Evolutionary conservation across 306 rosid genomes (phyloP).

Genomic region (Senna siamea): DNA sequence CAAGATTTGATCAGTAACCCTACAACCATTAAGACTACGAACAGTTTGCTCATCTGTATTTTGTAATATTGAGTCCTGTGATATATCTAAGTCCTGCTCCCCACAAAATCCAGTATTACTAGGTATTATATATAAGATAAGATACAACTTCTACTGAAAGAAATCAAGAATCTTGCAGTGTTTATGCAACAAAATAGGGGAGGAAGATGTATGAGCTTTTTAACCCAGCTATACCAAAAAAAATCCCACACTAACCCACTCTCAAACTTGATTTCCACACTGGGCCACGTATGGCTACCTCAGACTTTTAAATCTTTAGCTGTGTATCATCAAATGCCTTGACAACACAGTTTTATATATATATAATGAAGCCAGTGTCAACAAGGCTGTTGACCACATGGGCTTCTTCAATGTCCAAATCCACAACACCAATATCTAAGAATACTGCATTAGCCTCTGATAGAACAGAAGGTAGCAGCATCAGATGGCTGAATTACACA

Average conservation of each 20-base stretch:
- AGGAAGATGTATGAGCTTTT: neutral
- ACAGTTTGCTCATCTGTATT: constrained; percentile 95
- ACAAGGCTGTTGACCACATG: too few relatives aligned
- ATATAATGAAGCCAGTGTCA: neutral
- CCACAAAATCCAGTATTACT: constrained; percentile 34
- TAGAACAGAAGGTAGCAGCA: constrained; percentile 63
- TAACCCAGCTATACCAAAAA: neutral
- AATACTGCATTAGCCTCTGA: constrained; percentile 59
- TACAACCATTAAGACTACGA: constrained; percentile 94
- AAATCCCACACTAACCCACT: too few relatives aligned
- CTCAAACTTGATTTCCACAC: neutral
- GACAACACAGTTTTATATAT: neutral
- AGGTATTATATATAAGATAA: constrained; percentile 29
- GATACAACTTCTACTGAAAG: constrained; percentile 9
- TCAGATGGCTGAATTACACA: constrained; percentile 69
- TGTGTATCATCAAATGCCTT: neutral
- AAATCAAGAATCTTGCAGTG: constrained; percentile 3
- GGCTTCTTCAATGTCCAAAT: constrained; percentile 83
- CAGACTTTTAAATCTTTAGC: neutral
- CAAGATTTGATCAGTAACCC: constrained; percentile 93
- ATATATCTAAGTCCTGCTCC: constrained; percentile 87
- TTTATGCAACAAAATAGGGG: constrained; percentile 7
- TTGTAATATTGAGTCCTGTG: constrained; percentile 87
- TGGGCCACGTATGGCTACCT: neutral
- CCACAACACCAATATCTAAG: constrained; percentile 70